Base-by-base conservation (phyloP, 495 filamentous ascomycete species). In the Trichocladium uniseriatum region DNA sequence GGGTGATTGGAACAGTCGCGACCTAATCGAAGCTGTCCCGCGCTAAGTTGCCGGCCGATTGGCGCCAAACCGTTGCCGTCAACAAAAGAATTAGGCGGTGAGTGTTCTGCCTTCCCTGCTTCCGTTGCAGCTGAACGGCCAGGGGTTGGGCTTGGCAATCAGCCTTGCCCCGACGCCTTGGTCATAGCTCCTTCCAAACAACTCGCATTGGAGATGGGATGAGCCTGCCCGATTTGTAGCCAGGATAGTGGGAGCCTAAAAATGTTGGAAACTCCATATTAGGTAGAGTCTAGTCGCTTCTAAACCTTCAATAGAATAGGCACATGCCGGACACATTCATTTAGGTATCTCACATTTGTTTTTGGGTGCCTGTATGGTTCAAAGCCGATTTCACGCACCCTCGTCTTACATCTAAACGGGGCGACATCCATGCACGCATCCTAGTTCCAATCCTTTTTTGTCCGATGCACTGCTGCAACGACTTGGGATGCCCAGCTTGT, bases 21-120 rank as follows among this genome's bases (percentile, higher is more conserved):
- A 48, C 20, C 24, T 34, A 28, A 43, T 27, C 24, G 8, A 41
- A 52, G 56, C 51, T 51, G 56, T 59, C 60, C 60, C 57, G 57
- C 54, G 56, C 53, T 24, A 19, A 43, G 43, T 34, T 45, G 46
- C 38, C 48, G 39, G 48, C 49, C 39, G 46, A 56, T 57, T 55
- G 59, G 59, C 53, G 56, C 55, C 45, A 54, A 44, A 21, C 34
- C 22, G 16, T 47, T 49, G 37, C 43, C 54, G 45, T 63, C 60
- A 62, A 64, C 55, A 59, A 62, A 55, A 56, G 42, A 53, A 45
- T 58, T 58, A 42, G 63, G 63, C 63, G 63, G 61, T 64, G 55
- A 20, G 3, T 15, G 27, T 62, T 65, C 57, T 65, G 62, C 62
- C 59, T 43, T 35, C 29, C 24, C 18, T 39, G 31, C 37, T 5